These are phyloP conservation scores for Trichoderma reesei DNA, from an alignment of 495 filamentous ascomycete genomes.

Conservation along the genomic window DNA sequence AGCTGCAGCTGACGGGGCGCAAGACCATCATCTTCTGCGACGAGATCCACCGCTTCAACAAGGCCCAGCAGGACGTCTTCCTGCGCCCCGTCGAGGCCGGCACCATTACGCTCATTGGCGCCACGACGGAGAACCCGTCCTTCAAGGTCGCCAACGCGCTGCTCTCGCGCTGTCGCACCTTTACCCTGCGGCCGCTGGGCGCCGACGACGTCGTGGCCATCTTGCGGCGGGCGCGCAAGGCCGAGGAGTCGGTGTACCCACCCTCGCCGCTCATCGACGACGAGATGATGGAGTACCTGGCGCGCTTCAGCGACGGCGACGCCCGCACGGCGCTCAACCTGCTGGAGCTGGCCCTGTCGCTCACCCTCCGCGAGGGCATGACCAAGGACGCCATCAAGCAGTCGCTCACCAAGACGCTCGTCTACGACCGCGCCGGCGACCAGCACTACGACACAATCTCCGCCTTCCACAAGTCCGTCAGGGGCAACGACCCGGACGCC, in stretches of 20 bases:
- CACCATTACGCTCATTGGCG: constrained; percentile 83
- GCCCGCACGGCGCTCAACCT: constrained; percentile 88
- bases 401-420: constrained; percentile 76
- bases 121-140: constrained; percentile 92
- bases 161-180: constrained; percentile 80
- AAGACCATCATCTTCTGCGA: constrained; percentile 98
- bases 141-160: constrained; percentile 90
- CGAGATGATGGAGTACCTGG: constrained; percentile 69
- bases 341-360: constrained; percentile 69
- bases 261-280: constrained; percentile 57
- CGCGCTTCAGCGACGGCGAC: constrained; percentile 82
- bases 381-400: constrained; percentile 63
- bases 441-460: constrained; percentile 95
- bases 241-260: constrained; percentile 36
- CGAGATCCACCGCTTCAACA: constrained; percentile 92
- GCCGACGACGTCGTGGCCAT: constrained; percentile 63
- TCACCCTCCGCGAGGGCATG: constrained; percentile 30
- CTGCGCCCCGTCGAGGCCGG: constrained; percentile 87
- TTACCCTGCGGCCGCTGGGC: constrained; percentile 68
- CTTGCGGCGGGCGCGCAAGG: constrained; percentile 57
- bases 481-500: constrained; percentile 77
- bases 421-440: constrained; percentile 91
- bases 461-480: constrained; percentile 91
- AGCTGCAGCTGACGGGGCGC: constrained; percentile 69
- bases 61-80: constrained; percentile 92